Conservation (phyloP, 148 eudicot genomes). For the Euryodendron excelsum region DNA sequence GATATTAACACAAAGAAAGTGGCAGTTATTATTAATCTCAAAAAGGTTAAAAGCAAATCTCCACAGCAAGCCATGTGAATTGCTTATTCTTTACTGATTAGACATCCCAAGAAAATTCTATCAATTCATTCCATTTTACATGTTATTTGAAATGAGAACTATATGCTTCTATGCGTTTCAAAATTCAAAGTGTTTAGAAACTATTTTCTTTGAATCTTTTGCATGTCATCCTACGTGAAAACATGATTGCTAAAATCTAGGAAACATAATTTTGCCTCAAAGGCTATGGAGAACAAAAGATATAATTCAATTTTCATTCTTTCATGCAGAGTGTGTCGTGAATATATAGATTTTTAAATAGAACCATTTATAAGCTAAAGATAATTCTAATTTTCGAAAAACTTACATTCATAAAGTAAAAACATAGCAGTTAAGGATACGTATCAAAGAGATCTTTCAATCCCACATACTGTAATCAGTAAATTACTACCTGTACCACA, state of each 20-base stretch:
- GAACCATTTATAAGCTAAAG: too few species aligned
- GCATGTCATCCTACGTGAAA: too few species aligned
- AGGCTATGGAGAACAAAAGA: background rate
- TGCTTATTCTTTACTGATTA: background rate
- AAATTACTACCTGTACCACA: slow-evolving; percentile 71
- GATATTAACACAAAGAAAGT: background rate
- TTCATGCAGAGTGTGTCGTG: too few species aligned
- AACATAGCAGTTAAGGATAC: too few species aligned
- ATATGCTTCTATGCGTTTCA: too few species aligned
- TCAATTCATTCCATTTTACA: background rate
- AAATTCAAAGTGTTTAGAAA: too few species aligned
- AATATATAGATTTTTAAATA: too few species aligned
- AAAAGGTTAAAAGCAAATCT: background rate
- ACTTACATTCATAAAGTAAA: too few species aligned
- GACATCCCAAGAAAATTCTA: background rate
- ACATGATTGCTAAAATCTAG: background rate
- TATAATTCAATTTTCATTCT: background rate
- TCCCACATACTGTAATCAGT: background rate
- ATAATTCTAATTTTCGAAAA: too few species aligned
- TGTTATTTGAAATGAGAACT: background rate
- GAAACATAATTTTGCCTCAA: background rate
- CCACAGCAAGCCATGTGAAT: background rate
- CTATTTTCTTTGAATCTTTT: too few species aligned
- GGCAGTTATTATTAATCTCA: background rate
- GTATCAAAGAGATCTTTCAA: background rate